Percentiles rank a stretch among this genome's conserved stretches.
Conservation (phyloP, 495 filamentous ascomycete species). For the Aspergillus indologenus region DNA sequence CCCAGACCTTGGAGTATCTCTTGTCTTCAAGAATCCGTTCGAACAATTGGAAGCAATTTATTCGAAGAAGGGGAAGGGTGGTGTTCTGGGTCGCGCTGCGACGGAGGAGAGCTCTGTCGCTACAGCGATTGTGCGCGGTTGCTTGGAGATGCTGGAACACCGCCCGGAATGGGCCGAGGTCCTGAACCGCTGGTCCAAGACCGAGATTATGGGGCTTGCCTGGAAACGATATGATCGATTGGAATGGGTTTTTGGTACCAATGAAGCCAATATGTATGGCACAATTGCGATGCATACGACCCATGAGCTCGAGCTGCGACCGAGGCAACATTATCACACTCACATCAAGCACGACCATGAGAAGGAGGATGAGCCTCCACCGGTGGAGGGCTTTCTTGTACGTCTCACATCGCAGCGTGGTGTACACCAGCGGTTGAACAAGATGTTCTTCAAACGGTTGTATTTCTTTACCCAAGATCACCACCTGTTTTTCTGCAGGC, state of each 20-base stretch:
- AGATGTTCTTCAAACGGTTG: slow-evolving; percentile 66
- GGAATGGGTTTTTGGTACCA: slow-evolving; percentile 69
- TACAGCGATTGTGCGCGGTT: slow-evolving; percentile 52
- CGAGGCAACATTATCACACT: slow-evolving; percentile 69
- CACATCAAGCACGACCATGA: slow-evolving; percentile 34
- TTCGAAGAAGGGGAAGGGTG: slow-evolving; percentile 41
- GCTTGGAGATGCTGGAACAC: slow-evolving; percentile 57
- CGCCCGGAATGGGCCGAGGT: slow-evolving; percentile 62
- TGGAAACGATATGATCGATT: slow-evolving; percentile 76
- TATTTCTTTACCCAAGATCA: slow-evolving; percentile 72
- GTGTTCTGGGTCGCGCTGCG: slow-evolving; percentile 44
- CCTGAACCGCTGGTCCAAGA: slow-evolving; percentile 55
- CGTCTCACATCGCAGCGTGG: slow-evolving; percentile 66
- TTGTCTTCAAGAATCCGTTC: slow-evolving; percentile 65
- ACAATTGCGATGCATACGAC: slow-evolving; percentile 69
- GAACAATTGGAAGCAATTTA: slow-evolving; percentile 47
- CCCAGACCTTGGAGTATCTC: slow-evolving; percentile 62
- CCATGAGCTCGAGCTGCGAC: slow-evolving; percentile 71
- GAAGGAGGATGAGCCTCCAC: slow-evolving; percentile 56
- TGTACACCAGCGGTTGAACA: slow-evolving; percentile 55
- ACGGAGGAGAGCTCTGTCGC: slow-evolving; percentile 54
- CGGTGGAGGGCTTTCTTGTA: slow-evolving; percentile 70
- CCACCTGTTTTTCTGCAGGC: slow-evolving; percentile 63
- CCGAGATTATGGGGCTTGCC: slow-evolving; percentile 66
- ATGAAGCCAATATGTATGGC: slow-evolving; percentile 73